phyloP scores from a whole-genome alignment of 768 basidiomycete genomes.

The Suillus paluster region DNA sequence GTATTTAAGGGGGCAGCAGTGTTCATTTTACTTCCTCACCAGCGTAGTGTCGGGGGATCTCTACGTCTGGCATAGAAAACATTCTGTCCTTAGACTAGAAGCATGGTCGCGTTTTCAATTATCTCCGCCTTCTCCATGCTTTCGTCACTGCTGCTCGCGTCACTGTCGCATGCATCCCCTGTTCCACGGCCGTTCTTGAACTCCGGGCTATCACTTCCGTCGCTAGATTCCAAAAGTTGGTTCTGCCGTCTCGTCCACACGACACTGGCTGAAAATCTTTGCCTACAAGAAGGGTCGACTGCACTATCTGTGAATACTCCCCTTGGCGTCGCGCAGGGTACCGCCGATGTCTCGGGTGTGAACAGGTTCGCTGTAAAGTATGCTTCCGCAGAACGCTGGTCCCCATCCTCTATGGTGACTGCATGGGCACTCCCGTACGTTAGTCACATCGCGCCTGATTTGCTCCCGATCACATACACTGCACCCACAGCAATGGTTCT shows the following conservation, averaged over 20 bases:
- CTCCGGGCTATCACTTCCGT: conserved; percentile 37
- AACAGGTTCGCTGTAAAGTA: conserved; percentile 70
- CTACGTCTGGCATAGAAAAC: background rate
- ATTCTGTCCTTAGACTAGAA: conserved; percentile 14
- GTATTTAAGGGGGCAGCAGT: conserved; percentile 9
- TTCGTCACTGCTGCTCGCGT: conserved; percentile 34
- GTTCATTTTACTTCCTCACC: background rate
- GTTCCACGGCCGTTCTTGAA: conserved; percentile 12
- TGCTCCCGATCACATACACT: conserved; percentile 2
- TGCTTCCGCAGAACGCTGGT: conserved; percentile 65
- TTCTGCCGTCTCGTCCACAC: conserved; percentile 54
- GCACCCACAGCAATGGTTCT: conserved; percentile 47
- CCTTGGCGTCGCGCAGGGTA: conserved; percentile 61
- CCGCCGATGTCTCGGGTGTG: conserved; percentile 50
- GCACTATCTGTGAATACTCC: conserved; percentile 45
- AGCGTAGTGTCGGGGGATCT: conserved; percentile 11
- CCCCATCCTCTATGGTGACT: conserved; percentile 53
- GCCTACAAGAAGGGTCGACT: conserved; percentile 40
- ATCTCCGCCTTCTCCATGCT: conserved; percentile 22
- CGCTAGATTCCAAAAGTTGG: conserved; percentile 30
- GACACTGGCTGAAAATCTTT: conserved; percentile 36
- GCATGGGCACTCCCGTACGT: conserved; percentile 70
- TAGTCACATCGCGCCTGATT: background rate
- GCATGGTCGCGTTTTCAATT: conserved; percentile 42
- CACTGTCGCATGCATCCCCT: conserved; percentile 38